A percentile compares a stretch with the other conserved stretches of the same genome.
phyloP scores from a whole-genome alignment of 768 basidiomycete species.

The Tephrocybe sp. region DNA sequence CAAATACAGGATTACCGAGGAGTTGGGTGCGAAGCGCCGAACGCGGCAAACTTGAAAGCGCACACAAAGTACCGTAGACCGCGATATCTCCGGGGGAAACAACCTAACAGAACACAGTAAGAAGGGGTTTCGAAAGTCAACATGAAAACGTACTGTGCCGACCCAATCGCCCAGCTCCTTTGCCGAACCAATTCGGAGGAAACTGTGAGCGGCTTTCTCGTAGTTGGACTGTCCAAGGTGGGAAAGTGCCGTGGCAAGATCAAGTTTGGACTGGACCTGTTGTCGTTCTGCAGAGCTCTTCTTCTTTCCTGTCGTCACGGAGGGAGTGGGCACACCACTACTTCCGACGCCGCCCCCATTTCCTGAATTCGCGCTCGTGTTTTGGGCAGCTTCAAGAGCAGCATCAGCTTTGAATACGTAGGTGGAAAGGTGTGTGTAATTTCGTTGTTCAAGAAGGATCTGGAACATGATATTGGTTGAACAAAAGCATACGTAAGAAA shows the following conservation, averaged over 20 bases:
- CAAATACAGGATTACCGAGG: constrained; percentile 69
- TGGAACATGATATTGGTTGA: constrained; percentile 25
- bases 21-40: constrained; percentile 66
- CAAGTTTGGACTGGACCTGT: constrained; percentile 74
- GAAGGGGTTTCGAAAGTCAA: neutral
- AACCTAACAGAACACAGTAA: constrained; percentile 41
- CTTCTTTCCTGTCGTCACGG: constrained; percentile 38
- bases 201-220: constrained; percentile 76
- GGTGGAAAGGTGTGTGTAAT: constrained; percentile 85
- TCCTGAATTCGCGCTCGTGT: constrained; percentile 27
- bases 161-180: constrained; percentile 78
- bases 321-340: constrained; percentile 14
- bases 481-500: neutral
- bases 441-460: constrained; percentile 85
- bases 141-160: constrained; percentile 50
- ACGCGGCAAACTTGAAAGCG: constrained; percentile 75
- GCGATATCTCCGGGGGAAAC: constrained; percentile 83
- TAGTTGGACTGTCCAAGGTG: constrained; percentile 71
- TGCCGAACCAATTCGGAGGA: constrained; percentile 66
- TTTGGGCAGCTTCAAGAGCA: constrained; percentile 66
- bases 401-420: constrained; percentile 97
- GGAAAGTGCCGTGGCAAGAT: constrained; percentile 78
- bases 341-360: constrained; percentile 19
- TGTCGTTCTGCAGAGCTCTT: constrained; percentile 60
- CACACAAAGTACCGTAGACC: constrained; percentile 82